Percentiles rank a stretch among this genome's conserved stretches.
These are phyloP conservation scores for Tremellales sp. DNA, from an alignment of 1,284 basidiomycete species.

Conservation along the genomic window DNA sequence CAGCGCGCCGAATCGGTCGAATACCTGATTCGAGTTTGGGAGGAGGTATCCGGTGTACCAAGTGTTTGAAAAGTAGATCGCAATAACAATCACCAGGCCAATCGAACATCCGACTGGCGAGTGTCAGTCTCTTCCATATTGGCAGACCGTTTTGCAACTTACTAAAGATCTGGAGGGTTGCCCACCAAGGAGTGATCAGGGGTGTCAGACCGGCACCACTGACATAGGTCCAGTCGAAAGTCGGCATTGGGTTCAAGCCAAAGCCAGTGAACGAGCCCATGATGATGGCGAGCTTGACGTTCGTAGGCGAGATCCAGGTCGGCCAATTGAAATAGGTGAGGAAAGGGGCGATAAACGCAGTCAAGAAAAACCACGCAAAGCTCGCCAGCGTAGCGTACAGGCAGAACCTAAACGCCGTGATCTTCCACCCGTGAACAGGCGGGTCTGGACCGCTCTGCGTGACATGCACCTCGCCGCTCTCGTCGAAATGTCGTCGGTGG, in stretches of 20 bases:
- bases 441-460: conserved; percentile 1
- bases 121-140: neutral
- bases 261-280: conserved; percentile 27
- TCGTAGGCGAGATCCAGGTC: conserved; percentile 55
- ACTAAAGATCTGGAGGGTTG: conserved; percentile 56
- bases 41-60: conserved; percentile 82
- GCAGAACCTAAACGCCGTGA: conserved; percentile 16
- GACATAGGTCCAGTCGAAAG: conserved; percentile 95
- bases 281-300: conserved; percentile 15
- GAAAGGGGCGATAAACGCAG: conserved; percentile 11
- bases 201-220: conserved; percentile 79
- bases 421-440: conserved; percentile 15
- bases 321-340: conserved; percentile 56
- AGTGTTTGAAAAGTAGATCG: conserved; percentile 10
- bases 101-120: conserved; percentile 5
- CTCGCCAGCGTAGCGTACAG: conserved; percentile 8
- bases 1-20: conserved; percentile 68
- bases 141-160: conserved; percentile 30
- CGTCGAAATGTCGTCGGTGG: conserved; percentile 51
- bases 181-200: conserved; percentile 96
- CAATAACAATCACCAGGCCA: conserved; percentile 8
- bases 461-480: conserved; percentile 8
- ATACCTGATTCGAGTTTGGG: conserved; percentile 62
- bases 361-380: conserved; percentile 19
- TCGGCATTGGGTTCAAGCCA: conserved; percentile 49